Conservation (phyloP, 2,329 filamentous ascomycete species). For the Curvularia eragrostidis region DNA sequence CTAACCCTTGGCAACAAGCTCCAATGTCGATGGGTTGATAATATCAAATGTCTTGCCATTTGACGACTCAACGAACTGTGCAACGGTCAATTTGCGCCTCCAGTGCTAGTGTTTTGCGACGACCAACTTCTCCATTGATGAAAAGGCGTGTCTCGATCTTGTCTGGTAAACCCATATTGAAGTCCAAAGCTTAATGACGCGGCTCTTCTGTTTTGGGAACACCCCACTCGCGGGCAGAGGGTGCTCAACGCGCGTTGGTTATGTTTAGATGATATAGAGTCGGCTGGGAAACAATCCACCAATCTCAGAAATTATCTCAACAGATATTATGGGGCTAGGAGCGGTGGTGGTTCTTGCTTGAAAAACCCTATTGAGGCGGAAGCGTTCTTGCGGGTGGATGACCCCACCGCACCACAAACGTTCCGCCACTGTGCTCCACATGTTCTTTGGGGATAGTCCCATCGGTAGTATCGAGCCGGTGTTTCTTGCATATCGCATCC, state of each 20-base stretch:
- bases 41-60: conserved; percentile 64
- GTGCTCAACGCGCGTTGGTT: not conserved
- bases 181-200: not conserved
- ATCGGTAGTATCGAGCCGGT: conserved; percentile 38
- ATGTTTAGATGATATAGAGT: no score
- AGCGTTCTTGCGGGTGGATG: conserved; percentile 6
- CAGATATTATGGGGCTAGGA: not conserved
- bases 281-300: not conserved
- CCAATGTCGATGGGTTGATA: conserved; percentile 80
- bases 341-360: not conserved
- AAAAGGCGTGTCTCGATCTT: conserved; percentile 45
- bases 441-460: conserved; percentile 5
- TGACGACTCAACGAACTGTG: conserved; percentile 41
- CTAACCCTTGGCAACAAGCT: conserved; percentile 79
- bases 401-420: conserved; percentile 24
- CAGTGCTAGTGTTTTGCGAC: not conserved
- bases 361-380: conserved; percentile 5
- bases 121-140: conserved; percentile 45
- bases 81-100: conserved; percentile 9
- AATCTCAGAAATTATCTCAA: not conserved
- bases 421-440: conserved; percentile 12
- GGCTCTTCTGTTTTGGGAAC: not conserved
- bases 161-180: conserved; percentile 37
- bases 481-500: conserved; percentile 11
- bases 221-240: not conserved